Conservation (phyloP, 176 grass and related monocot species). For the Aechmea fasciata region DNA sequence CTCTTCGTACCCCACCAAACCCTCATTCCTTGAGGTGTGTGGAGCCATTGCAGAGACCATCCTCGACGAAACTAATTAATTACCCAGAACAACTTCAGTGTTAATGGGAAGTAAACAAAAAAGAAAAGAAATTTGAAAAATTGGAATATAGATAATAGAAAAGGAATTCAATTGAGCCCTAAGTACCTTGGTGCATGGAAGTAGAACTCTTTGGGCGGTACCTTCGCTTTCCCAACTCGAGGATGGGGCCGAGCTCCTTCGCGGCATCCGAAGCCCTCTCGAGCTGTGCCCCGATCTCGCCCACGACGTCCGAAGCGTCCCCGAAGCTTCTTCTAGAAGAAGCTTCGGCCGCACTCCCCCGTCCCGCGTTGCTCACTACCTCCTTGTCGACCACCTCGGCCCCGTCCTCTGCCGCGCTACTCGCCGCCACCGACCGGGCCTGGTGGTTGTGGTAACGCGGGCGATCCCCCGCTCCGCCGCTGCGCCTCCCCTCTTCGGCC, state of each 20-base stretch:
- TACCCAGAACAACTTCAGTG: conserved; percentile 16
- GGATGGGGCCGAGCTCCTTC: conserved; percentile 40
- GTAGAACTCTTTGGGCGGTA: conserved; percentile 41
- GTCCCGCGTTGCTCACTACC: conserved; percentile 21
- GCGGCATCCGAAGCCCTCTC: conserved; percentile 41
- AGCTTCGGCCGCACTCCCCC: neutral
- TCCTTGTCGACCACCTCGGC: conserved; percentile 40
- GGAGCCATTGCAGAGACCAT: conserved; percentile 44
- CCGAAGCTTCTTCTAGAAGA: conserved; percentile 9
- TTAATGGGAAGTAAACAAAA: neutral
- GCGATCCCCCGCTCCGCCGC: neutral
- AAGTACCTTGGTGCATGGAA: conserved; percentile 55
- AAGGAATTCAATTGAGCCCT: neutral
- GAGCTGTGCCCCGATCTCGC: conserved; percentile 54
- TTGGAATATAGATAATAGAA: neutral
- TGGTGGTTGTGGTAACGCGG: neutral
- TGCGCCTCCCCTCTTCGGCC: too few relatives aligned
- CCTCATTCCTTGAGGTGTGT: conserved; percentile 31
- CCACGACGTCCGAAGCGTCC: conserved; percentile 26
- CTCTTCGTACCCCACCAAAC: conserved; percentile 35
- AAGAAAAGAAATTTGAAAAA: conserved; percentile 4
- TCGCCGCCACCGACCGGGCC: conserved; percentile 5
- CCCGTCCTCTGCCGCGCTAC: conserved; percentile 2
- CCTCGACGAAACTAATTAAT: conserved; percentile 46
- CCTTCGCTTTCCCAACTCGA: conserved; percentile 56